Percentiles rank a stretch among this genome's conserved stretches.
phyloP scores from a whole-genome alignment of 2,329 filamentous ascomycete species.

The Verticillium isaacii region DNA sequence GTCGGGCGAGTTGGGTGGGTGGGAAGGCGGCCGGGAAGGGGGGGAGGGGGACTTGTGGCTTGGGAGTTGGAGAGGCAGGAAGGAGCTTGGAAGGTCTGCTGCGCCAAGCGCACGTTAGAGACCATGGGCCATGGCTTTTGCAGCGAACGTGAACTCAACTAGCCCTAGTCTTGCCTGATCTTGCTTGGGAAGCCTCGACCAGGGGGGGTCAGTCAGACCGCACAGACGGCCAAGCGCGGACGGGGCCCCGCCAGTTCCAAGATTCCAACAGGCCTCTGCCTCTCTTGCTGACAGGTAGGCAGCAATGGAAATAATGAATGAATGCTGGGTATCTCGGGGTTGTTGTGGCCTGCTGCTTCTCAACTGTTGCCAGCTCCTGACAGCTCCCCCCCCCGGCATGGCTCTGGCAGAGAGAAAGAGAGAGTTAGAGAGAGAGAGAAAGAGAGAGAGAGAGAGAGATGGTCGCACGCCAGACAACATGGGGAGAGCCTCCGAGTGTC shows the following conservation, averaged over 20 bases:
- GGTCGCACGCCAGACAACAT: not conserved
- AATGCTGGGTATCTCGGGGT: no score
- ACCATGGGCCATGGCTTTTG: not conserved
- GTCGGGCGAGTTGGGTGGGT: not conserved
- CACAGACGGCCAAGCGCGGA: not conserved
- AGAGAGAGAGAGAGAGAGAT: not conserved
- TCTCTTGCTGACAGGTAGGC: not conserved
- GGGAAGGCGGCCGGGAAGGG: not conserved
- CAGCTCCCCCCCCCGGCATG: no score
- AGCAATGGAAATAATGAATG: not conserved
- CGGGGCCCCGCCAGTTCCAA: not conserved
- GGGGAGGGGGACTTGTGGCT: not conserved
- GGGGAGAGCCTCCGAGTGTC: not conserved
- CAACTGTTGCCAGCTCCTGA: no score
- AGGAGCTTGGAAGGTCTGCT: not conserved
- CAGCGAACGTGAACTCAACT: not conserved
- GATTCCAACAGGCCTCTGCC: not conserved
- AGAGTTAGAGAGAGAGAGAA: not conserved
- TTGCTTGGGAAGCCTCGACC: not conserved
- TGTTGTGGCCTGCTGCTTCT: no score
- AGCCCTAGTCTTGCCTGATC: not conserved
- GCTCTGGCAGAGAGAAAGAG: no score
- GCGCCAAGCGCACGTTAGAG: not conserved
- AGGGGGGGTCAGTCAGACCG: not conserved
- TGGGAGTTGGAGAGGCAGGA: not conserved